A percentile compares a stretch with the other conserved stretches of the same genome.
phyloP scores from a whole-genome alignment of 257 asterid species.

The Gardenia jasminoides region DNA sequence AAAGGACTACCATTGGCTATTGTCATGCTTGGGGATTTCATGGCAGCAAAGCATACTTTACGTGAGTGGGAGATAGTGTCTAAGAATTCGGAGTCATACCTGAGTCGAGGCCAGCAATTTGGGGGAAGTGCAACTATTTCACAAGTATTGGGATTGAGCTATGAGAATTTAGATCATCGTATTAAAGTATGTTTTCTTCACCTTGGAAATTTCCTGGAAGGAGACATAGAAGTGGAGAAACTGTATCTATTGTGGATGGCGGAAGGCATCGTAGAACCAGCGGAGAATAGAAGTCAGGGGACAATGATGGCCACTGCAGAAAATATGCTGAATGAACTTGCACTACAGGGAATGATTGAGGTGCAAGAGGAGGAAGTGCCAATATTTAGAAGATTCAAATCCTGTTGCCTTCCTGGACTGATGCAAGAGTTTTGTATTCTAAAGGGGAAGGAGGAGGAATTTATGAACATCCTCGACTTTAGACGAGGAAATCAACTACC shows the following conservation, averaged over 20 bases:
- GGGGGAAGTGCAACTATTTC: neutral
- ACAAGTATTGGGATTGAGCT: neutral
- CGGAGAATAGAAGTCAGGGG: neutral
- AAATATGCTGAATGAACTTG: conserved; percentile 3
- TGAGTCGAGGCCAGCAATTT: neutral
- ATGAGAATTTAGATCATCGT: neutral
- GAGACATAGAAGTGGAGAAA: neutral
- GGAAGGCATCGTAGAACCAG: neutral
- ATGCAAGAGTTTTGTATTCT: neutral
- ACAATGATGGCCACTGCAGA: conserved; percentile 1
- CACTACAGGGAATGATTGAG: neutral
- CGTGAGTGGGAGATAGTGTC: neutral
- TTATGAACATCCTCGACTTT: neutral
- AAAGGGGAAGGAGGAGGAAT: neutral
- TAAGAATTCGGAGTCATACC: neutral
- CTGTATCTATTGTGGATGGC: conserved; percentile 12
- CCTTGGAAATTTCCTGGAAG: neutral
- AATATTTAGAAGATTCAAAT: neutral
- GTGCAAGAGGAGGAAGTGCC: conserved; percentile 1
- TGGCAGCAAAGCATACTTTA: neutral
- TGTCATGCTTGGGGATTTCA: neutral
- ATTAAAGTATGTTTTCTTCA: neutral
- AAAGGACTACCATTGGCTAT: neutral
- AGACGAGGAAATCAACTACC: neutral
- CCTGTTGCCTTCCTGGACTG: neutral